These are phyloP conservation scores for Phlyctochytrium planicorne DNA, from an alignment of 192 early-diverging fungal genomes.

Conservation along the genomic window DNA sequence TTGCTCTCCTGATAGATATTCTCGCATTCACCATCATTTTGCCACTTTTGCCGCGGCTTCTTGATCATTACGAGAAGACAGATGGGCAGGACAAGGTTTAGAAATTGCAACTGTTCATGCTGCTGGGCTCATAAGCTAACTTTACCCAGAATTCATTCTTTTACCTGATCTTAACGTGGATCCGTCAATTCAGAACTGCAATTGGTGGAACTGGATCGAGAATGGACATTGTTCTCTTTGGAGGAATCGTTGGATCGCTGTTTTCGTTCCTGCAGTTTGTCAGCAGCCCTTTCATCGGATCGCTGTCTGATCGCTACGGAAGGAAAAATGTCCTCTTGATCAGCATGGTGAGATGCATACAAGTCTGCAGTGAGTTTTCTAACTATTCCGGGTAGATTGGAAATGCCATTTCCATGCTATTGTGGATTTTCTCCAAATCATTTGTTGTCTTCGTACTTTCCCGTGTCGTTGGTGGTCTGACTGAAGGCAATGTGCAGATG, in stretches of 20 bases:
- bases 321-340: conserved; percentile 77
- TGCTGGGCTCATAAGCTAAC: conserved; percentile 20
- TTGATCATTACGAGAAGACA: conserved; percentile 78
- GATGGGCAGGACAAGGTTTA: conserved; percentile 59
- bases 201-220: conserved; percentile 34
- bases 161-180: conserved; percentile 36
- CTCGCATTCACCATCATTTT: conserved; percentile 97
- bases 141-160: conserved; percentile 31
- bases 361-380: background rate
- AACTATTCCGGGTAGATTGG: conserved; percentile 58
- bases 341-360: conserved; percentile 68
- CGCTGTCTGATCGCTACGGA: conserved; percentile 75
- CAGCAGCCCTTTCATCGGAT: conserved; percentile 80
- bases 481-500: conserved; percentile 97
- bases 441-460: conserved; percentile 85
- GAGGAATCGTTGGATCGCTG: conserved; percentile 86
- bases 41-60: conserved; percentile 86
- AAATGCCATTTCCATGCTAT: conserved; percentile 79
- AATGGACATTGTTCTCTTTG: conserved; percentile 79
- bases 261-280: conserved; percentile 95
- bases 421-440: conserved; percentile 87
- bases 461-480: conserved; percentile 86
- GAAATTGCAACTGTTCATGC: background rate
- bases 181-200: conserved; percentile 37
- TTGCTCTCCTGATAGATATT: conserved; percentile 88